A percentile compares a stretch with the other conserved stretches of the same genome.
phyloP scores from a whole-genome alignment of 768 basidiomycete species.

The Xerocomus spinulosus region DNA sequence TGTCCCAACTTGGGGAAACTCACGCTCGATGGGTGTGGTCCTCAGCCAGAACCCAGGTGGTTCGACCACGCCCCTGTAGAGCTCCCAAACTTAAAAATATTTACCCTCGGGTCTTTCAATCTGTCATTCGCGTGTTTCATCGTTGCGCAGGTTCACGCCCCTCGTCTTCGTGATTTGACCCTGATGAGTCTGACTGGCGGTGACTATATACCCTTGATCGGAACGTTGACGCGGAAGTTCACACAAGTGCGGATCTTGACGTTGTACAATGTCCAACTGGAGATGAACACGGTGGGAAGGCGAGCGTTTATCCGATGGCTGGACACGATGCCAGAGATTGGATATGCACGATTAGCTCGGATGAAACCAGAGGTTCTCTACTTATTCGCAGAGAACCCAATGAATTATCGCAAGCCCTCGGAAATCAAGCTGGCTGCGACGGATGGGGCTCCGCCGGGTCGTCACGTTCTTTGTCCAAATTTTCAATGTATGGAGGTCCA shows the following conservation, averaged over 20 bases:
- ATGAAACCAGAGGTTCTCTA: constrained; percentile 41
- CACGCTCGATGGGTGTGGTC: constrained; percentile 60
- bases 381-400: constrained; percentile 43
- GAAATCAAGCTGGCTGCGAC: constrained; percentile 8
- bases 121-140: constrained; percentile 44
- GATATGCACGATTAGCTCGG: constrained; percentile 46
- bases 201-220: constrained; percentile 49
- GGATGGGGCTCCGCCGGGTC: not conserved
- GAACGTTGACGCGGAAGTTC: constrained; percentile 43
- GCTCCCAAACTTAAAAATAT: constrained; percentile 46
- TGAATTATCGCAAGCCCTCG: constrained; percentile 12
- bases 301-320: constrained; percentile 46
- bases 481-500: constrained; percentile 47
- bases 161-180: constrained; percentile 53
- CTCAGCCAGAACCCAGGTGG: constrained; percentile 31
- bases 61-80: constrained; percentile 36
- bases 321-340: constrained; percentile 53
- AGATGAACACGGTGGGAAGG: constrained; percentile 21
- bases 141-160: constrained; percentile 49
- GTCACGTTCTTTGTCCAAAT: constrained; percentile 39
- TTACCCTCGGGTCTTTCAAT: constrained; percentile 56
- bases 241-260: constrained; percentile 53
- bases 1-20: constrained; percentile 53
- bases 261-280: constrained; percentile 42
- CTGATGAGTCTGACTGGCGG: constrained; percentile 49